Conservation (phyloP, 1,284 basidiomycete genomes). For the Ustilago trichophora region DNA sequence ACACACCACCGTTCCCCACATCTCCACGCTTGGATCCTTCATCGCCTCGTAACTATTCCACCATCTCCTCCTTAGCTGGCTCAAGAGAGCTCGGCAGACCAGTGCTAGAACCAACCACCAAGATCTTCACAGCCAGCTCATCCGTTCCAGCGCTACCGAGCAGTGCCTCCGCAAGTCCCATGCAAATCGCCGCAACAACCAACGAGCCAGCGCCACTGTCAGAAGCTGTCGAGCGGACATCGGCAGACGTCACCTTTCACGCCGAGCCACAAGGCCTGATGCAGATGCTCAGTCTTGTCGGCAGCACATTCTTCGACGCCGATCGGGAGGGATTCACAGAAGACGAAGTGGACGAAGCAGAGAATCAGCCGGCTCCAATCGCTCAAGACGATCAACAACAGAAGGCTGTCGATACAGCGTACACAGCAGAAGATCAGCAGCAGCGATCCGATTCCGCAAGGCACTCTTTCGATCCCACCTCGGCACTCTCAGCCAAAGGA, state of each 20-base stretch:
- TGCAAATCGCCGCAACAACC: background rate
- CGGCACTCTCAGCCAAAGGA: conserved; percentile 9
- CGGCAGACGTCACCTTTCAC: conserved; percentile 21
- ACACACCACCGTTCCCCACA: conserved; percentile 31
- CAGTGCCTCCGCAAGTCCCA: background rate
- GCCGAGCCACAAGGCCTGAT: conserved; percentile 51
- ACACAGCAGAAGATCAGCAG: background rate
- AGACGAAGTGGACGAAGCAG: conserved; percentile 28
- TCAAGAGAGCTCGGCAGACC: conserved; percentile 34
- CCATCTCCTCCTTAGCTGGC: conserved; percentile 36
- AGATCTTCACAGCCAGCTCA: conserved; percentile 10
- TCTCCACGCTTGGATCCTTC: conserved; percentile 39
- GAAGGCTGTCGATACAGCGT: background rate
- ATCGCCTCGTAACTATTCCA: conserved; percentile 42
- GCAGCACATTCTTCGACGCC: conserved; percentile 55
- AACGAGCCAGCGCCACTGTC: background rate
- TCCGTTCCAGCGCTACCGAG: background rate
- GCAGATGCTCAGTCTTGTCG: conserved; percentile 60
- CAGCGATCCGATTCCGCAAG: background rate
- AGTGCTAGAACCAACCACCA: conserved; percentile 23
- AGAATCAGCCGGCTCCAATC: background rate
- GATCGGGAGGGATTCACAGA: conserved; percentile 45
- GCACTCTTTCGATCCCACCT: conserved; percentile 4
- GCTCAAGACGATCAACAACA: background rate
- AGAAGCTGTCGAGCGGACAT: background rate